These are phyloP conservation scores for Ophiocordyceps camponoti-leonardi DNA, from an alignment of 2,329 filamentous ascomycete genomes.

Conservation along the genomic window DNA sequence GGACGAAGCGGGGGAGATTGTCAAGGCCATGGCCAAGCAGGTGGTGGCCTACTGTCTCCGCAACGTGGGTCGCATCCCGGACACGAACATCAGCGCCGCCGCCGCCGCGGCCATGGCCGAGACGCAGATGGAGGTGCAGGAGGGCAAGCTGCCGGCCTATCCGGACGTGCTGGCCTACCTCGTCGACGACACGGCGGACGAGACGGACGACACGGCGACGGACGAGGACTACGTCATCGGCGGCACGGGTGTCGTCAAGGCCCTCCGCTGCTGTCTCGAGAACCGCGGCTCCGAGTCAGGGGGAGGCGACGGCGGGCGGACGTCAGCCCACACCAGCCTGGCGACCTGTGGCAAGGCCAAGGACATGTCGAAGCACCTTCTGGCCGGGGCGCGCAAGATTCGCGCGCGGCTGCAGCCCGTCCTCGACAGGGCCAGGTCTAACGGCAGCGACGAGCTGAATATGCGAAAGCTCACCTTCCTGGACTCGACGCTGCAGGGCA, in stretches of 20 bases:
- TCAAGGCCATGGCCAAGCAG: conserved; percentile 82
- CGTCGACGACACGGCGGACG: conserved; percentile 29
- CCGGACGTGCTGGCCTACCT: conserved; percentile 78
- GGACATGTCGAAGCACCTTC: conserved; percentile 82
- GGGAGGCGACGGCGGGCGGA: conserved; percentile 13
- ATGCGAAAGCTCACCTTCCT: conserved; percentile 78
- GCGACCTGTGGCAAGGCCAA: conserved; percentile 48
- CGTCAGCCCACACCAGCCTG: conserved; percentile 19
- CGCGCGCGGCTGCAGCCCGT: conserved; percentile 68
- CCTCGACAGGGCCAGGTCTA: conserved; percentile 53
- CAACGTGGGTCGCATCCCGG: conserved; percentile 70
- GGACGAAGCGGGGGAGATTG: conserved; percentile 68
- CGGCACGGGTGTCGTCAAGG: conserved; percentile 88
- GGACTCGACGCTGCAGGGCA: conserved; percentile 71
- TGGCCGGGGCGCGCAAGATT: conserved; percentile 80
- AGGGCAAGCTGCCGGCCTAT: conserved; percentile 23
- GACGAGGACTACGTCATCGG: conserved; percentile 94
- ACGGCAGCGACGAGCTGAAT: conserved; percentile 52
- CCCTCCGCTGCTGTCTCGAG: conserved; percentile 74
- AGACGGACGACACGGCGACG: conserved; percentile 49
- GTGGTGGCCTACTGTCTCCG: conserved; percentile 87
- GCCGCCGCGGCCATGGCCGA: conserved; percentile 25
- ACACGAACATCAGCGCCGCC: conserved; percentile 39
- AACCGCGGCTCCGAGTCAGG: conserved; percentile 51
- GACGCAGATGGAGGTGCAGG: conserved; percentile 12